Conservation (phyloP, 1,284 basidiomycete species). For the Rhodotorula glutinis region DNA sequence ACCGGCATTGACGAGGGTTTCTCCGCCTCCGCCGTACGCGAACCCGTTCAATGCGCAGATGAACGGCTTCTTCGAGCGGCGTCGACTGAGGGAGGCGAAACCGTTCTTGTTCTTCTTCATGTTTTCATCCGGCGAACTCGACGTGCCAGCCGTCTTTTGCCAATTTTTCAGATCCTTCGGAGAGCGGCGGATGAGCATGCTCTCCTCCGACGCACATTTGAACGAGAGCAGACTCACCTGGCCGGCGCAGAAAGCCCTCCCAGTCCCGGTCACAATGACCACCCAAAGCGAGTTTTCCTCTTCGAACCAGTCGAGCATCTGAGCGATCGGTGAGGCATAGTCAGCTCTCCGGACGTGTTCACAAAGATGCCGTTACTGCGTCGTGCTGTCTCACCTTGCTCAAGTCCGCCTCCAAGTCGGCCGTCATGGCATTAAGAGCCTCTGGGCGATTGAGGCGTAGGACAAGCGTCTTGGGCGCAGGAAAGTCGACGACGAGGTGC, state of each 20-base stretch:
- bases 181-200: too few species aligned
- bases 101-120: slow-evolving; percentile 55
- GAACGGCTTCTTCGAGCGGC: slow-evolving; percentile 65
- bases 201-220: too few species aligned
- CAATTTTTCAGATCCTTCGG: slow-evolving; percentile 34
- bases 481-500: slow-evolving; percentile 60
- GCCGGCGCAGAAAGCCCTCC: slow-evolving; percentile 74
- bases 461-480: slow-evolving; percentile 64
- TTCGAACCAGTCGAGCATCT: slow-evolving; percentile 69
- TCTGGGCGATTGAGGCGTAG: slow-evolving; percentile 71
- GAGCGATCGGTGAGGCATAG: neutral
- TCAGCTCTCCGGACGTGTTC: neutral
- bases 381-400: too few species aligned
- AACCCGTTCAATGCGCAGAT: slow-evolving; percentile 78
- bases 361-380: neutral
- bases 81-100: slow-evolving; percentile 71
- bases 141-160: slow-evolving; percentile 22
- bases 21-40: slow-evolving; percentile 74
- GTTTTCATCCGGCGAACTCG: slow-evolving; percentile 10
- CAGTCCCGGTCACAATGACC: slow-evolving; percentile 70
- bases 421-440: slow-evolving; percentile 66
- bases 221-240: slow-evolving; percentile 51
- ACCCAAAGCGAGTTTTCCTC: slow-evolving; percentile 70
- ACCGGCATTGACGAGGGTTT: slow-evolving; percentile 69
- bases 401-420: slow-evolving; percentile 18